phyloP scores from a whole-genome alignment of 2,329 filamentous ascomycete species.

The Talaromyces sp. region DNA sequence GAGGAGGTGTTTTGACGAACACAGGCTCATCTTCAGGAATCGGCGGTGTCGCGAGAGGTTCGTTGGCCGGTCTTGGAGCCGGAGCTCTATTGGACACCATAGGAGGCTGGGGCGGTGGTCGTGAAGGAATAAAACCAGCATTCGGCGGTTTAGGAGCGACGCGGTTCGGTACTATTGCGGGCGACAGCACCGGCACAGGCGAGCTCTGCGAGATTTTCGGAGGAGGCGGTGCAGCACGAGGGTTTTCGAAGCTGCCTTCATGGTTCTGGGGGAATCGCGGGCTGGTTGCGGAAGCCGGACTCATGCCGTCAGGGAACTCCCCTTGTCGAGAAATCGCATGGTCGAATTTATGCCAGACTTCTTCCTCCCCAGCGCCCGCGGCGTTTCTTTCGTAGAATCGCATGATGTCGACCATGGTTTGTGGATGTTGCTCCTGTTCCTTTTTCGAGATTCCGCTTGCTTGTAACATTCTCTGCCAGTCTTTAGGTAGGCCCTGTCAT shows the following conservation, averaged over 20 bases:
- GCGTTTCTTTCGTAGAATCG: conserved; percentile 96
- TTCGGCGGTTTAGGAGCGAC: conserved; percentile 83
- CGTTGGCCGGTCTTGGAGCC: conserved; percentile 44
- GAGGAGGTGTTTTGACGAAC: neutral
- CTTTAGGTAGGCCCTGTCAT: conserved; percentile 79
- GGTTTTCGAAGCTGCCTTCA: conserved; percentile 95
- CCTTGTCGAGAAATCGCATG: conserved; percentile 64
- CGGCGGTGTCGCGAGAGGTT: conserved; percentile 50
- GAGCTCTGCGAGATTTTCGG: conserved; percentile 48
- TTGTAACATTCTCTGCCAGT: conserved; percentile 94
- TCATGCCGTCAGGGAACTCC: conserved; percentile 43
- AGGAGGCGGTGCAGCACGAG: conserved; percentile 84
- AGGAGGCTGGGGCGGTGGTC: conserved; percentile 43
- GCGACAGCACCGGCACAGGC: conserved; percentile 41
- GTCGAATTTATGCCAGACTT: conserved; percentile 94
- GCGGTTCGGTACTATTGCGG: conserved; percentile 63
- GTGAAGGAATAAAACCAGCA: conserved; percentile 35
- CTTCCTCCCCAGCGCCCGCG: conserved; percentile 73
- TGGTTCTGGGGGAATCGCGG: conserved; percentile 84
- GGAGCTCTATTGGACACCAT: conserved; percentile 37
- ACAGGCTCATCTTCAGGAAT: conserved; percentile 56
- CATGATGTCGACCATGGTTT: conserved; percentile 92
- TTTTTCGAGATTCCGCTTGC: conserved; percentile 95
- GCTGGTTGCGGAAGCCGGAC: conserved; percentile 57
- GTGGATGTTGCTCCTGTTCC: conserved; percentile 91